phyloP scores from a whole-genome alignment of 345 rosid species.

The Microthlaspi erraticum region DNA sequence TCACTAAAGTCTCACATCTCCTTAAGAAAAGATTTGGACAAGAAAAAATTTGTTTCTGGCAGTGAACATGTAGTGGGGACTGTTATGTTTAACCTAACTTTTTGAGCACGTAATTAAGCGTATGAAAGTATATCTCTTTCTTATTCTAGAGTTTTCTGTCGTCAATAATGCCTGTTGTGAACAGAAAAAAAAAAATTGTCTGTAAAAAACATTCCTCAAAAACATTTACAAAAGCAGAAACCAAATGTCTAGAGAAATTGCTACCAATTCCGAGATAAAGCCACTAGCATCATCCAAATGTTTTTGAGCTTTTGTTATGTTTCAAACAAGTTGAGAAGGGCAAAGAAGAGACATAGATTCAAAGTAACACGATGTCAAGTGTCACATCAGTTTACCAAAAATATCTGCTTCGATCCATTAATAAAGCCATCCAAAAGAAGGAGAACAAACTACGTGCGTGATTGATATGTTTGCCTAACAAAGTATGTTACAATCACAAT shows the following conservation, averaged over 20 bases:
- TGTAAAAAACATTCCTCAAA: conserved; percentile 23
- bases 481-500: background rate
- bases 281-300: conserved; percentile 23
- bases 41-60: background rate
- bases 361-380: conserved; percentile 31
- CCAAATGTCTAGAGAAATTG: conserved; percentile 16
- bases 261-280: conserved; percentile 19
- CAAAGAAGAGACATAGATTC: conserved; percentile 24
- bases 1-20: background rate
- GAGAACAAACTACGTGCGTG: conserved; percentile 22
- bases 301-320: conserved; percentile 23
- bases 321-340: conserved; percentile 24
- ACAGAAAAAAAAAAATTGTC: background rate
- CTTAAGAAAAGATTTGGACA: background rate
- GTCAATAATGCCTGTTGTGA: conserved; percentile 51
- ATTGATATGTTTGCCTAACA: conserved; percentile 38
- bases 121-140: conserved; percentile 53
- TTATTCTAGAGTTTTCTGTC: conserved; percentile 43
- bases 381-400: conserved; percentile 39
- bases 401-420: conserved; percentile 11
- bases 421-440: conserved; percentile 9
- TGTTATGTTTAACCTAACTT: conserved; percentile 43
- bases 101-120: conserved; percentile 49
- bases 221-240: conserved; percentile 28
- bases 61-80: conserved; percentile 32